These are phyloP conservation scores for Poa pratensis DNA, from an alignment of 176 grass and related monocot species.

Conservation along the genomic window DNA sequence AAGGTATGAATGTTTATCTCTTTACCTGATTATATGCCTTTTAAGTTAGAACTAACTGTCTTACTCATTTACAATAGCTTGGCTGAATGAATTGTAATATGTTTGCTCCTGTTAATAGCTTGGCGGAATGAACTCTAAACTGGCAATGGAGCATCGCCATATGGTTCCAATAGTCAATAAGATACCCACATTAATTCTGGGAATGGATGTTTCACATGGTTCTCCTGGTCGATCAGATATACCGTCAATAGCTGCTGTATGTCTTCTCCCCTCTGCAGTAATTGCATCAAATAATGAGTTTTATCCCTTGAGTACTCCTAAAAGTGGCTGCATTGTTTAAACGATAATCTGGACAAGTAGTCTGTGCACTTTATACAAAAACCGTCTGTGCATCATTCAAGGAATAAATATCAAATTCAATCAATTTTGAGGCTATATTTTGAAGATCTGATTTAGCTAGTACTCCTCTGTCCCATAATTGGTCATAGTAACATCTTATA, in stretches of 20 bases:
- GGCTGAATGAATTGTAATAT: slow-evolving; percentile 62
- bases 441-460: slow-evolving; percentile 25
- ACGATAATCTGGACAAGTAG: slow-evolving; percentile 12
- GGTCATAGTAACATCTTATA: no score
- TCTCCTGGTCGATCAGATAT: slow-evolving; percentile 67
- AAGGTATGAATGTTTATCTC: slow-evolving; percentile 62
- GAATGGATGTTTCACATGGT: slow-evolving; percentile 90
- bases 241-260: slow-evolving; percentile 86
- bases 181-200: slow-evolving; percentile 77
- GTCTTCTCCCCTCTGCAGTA: slow-evolving; percentile 32
- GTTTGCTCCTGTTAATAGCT: slow-evolving; percentile 55
- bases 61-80: slow-evolving; percentile 54
- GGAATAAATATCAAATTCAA: slow-evolving; percentile 1
- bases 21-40: slow-evolving; percentile 26
- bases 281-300: slow-evolving; percentile 3
- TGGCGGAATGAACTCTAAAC: slow-evolving; percentile 79
- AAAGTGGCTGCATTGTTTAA: slow-evolving; percentile 2
- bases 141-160: slow-evolving; percentile 58
- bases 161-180: slow-evolving; percentile 59
- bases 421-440: slow-evolving; percentile 25
- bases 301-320: slow-evolving; percentile 9
- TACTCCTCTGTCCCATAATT: no score
- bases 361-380: neutral
- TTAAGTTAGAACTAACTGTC: slow-evolving; percentile 21
- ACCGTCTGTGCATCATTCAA: neutral